phyloP scores from a whole-genome alignment of 192 early-diverging fungal genomes.

The Dissophora globulifera region DNA sequence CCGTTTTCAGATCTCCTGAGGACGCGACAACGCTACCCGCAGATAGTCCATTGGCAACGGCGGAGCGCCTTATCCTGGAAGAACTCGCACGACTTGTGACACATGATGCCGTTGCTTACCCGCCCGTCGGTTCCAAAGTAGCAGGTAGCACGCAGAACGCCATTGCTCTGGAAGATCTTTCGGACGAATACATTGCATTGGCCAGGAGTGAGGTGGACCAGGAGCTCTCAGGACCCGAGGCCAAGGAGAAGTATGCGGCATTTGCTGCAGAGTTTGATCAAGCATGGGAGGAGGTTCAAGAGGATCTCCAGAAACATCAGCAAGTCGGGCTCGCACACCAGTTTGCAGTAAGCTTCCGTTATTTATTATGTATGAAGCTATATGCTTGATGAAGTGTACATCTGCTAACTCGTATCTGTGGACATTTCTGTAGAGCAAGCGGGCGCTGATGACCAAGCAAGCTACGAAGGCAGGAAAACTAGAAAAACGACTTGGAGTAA shows the following conservation, averaged over 20 bases:
- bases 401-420: not conserved
- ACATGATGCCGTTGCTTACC: slow-evolving; percentile 78
- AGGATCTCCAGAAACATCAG: slow-evolving; percentile 11
- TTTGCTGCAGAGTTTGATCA: slow-evolving; percentile 37
- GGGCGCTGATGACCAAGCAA: slow-evolving; percentile 77
- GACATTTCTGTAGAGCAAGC: slow-evolving; percentile 55
- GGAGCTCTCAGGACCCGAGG: slow-evolving; percentile 45
- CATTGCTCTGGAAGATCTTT: slow-evolving; percentile 56
- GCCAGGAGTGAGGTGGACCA: slow-evolving; percentile 61
- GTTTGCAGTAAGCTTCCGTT: slow-evolving; percentile 29
- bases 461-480: slow-evolving; percentile 82
- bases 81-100: slow-evolving; percentile 79
- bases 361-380: no score
- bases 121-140: slow-evolving; percentile 70
- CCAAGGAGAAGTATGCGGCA: slow-evolving; percentile 47
- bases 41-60: slow-evolving; percentile 43
- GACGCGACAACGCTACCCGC: slow-evolving; percentile 14
- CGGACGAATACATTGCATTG: slow-evolving; percentile 66
- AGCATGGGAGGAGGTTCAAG: slow-evolving; percentile 33
- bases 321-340: slow-evolving; percentile 21
- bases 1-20: slow-evolving; percentile 31
- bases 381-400: no score
- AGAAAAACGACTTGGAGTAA: slow-evolving; percentile 84
- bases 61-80: slow-evolving; percentile 69
- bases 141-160: slow-evolving; percentile 44